Evolutionary conservation across 2,329 filamentous ascomycete species (phyloP).

Genomic region (Teratosphaeriaceae sp.): DNA sequence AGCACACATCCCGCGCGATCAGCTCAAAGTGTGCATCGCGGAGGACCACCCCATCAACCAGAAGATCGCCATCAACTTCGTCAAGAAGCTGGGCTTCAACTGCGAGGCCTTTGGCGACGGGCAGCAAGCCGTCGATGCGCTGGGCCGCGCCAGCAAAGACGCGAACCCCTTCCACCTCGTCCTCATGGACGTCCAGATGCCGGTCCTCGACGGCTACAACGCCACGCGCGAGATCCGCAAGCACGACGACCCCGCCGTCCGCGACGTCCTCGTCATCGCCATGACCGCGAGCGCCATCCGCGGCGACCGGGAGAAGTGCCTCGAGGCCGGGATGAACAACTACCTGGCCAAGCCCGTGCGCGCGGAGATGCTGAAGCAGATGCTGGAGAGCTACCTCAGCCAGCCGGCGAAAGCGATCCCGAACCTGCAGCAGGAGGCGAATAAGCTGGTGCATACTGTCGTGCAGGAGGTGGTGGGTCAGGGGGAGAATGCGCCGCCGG

Average conservation of each 20-base stretch:
- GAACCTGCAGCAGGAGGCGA: slow-evolving; percentile 41
- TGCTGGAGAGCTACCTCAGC: slow-evolving; percentile 62
- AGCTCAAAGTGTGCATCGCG: slow-evolving; percentile 84
- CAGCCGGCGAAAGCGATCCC: slow-evolving; percentile 41
- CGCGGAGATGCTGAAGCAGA: slow-evolving; percentile 75
- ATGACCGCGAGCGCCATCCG: slow-evolving; percentile 96
- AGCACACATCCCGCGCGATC: slow-evolving; percentile 64
- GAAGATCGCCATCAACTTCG: slow-evolving; percentile 87
- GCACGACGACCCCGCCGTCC: slow-evolving; percentile 68
- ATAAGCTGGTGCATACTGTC: slow-evolving; percentile 35
- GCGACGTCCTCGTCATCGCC: slow-evolving; percentile 84
- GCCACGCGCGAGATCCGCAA: slow-evolving; percentile 76
- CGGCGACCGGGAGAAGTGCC: slow-evolving; percentile 87
- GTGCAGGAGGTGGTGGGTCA: slow-evolving; percentile 16
- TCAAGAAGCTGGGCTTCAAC: slow-evolving; percentile 75
- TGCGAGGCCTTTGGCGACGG: slow-evolving; percentile 90
- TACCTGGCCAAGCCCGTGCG: slow-evolving; percentile 95
- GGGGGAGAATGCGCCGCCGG: slow-evolving; percentile 3
- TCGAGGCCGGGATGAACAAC: slow-evolving; percentile 97
- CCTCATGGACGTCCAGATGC: slow-evolving; percentile 97
- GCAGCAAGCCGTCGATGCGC: slow-evolving; percentile 75
- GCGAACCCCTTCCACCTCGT: slow-evolving; percentile 80
- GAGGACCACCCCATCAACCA: slow-evolving; percentile 96
- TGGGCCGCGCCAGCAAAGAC: slow-evolving; percentile 65
- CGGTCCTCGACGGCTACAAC: slow-evolving; percentile 85